These are phyloP conservation scores for Vachellia collinsii DNA, from an alignment of 306 rosid genomes.

Conservation along the genomic window DNA sequence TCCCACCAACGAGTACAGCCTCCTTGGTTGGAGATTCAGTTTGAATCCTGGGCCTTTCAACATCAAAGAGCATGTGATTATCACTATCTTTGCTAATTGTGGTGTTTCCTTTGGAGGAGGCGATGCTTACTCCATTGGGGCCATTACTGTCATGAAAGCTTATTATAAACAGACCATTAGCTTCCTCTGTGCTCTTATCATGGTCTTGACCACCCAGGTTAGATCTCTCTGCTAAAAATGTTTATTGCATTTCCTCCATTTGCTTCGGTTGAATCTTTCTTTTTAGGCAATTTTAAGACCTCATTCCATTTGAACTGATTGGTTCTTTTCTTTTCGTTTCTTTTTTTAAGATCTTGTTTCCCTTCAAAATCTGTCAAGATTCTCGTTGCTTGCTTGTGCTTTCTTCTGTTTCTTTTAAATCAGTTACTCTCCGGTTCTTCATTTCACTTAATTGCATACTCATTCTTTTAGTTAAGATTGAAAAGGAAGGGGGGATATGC, in stretches of 20 bases:
- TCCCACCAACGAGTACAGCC: conserved; percentile 49
- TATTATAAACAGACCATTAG: conserved; percentile 75
- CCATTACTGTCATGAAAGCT: conserved; percentile 92
- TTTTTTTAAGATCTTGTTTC: background rate
- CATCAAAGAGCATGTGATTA: conserved; percentile 93
- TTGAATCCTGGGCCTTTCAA: conserved; percentile 92
- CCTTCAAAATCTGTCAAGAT: conserved; percentile 36
- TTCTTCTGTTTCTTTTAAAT: background rate
- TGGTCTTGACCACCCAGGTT: conserved; percentile 91
- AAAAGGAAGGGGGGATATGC: background rate
- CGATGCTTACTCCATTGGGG: conserved; percentile 96
- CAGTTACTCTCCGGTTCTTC: background rate
- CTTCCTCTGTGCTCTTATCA: conserved; percentile 71
- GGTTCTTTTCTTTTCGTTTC: background rate
- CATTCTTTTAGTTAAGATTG: background rate
- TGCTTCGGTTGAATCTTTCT: background rate
- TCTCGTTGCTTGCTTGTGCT: background rate
- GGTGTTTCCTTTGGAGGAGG: conserved; percentile 92
- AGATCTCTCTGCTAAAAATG: background rate
- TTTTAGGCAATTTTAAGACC: background rate
- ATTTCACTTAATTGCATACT: background rate
- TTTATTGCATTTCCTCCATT: background rate
- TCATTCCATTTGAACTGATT: background rate
- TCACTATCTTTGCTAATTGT: conserved; percentile 91
- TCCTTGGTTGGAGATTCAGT: conserved; percentile 55